Percentiles rank a stretch among this genome's conserved stretches.
Evolutionary conservation across 331 rosid genomes (phyloP).

Genomic region (Prunus yedoensis): DNA sequence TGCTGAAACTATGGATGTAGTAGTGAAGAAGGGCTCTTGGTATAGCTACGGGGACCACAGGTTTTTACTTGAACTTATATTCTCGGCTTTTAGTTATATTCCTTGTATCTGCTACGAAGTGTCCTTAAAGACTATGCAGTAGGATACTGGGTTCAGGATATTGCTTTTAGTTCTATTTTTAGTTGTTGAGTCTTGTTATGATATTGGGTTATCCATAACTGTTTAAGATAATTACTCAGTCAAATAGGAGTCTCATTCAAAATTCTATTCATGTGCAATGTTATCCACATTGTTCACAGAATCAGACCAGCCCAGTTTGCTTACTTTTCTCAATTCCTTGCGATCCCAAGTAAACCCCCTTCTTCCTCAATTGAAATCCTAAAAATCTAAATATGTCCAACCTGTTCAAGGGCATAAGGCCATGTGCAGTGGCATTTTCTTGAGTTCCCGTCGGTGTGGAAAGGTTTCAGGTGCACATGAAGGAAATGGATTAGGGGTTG

Average conservation of each 20-base stretch:
- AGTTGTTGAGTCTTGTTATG: background rate
- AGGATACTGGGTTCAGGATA: too few species aligned
- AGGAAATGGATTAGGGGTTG: too few species aligned
- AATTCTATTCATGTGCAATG: background rate
- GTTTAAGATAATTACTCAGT: too few species aligned
- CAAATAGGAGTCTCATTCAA: background rate
- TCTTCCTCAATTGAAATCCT: too few species aligned
- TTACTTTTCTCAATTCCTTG: background rate
- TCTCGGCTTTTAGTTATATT: constrained; percentile 16
- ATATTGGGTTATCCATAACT: background rate
- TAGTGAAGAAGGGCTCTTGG: constrained; percentile 92
- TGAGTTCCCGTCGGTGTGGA: background rate
- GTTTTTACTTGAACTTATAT: constrained; percentile 39
- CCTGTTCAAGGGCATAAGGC: too few species aligned
- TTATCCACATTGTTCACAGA: background rate
- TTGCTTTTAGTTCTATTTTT: background rate
- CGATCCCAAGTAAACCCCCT: background rate
- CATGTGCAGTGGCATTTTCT: too few species aligned
- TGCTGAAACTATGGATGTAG: constrained; percentile 81
- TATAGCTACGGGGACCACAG: constrained; percentile 91
- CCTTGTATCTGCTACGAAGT: background rate
- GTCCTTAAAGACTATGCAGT: background rate
- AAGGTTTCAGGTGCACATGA: background rate
- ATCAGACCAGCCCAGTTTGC: background rate
- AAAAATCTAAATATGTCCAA: too few species aligned